These are phyloP conservation scores for Fusarium penzigii DNA, from an alignment of 2,329 filamentous ascomycete genomes.

Conservation along the genomic window DNA sequence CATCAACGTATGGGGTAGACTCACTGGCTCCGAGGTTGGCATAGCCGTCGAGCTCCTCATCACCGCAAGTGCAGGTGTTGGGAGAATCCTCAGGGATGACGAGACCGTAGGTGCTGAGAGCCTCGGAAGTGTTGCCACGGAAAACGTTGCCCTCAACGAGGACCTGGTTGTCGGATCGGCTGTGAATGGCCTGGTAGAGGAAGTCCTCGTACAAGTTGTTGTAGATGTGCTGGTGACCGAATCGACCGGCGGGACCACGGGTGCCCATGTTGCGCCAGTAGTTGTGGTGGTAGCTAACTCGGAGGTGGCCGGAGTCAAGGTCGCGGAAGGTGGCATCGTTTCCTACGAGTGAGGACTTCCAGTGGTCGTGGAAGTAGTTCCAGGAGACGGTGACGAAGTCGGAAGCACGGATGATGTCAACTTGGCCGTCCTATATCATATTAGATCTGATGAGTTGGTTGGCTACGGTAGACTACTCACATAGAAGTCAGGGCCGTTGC, in stretches of 20 bases:
- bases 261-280: conserved; percentile 48
- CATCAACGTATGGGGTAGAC: conserved; percentile 15
- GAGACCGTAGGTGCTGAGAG: conserved; percentile 54
- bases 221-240: conserved; percentile 51
- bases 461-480: conserved; percentile 10
- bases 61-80: conserved; percentile 53
- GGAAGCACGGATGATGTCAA: conserved; percentile 45
- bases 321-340: conserved; percentile 42
- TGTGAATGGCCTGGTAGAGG: conserved; percentile 50
- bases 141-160: conserved; percentile 52
- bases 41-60: conserved; percentile 55
- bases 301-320: conserved; percentile 44
- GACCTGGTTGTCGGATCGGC: conserved; percentile 49
- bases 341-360: conserved; percentile 47
- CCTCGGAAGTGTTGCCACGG: conserved; percentile 47
- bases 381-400: conserved; percentile 49
- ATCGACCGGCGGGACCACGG: conserved; percentile 48
- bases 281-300: conserved; percentile 53
- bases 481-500: conserved; percentile 40
- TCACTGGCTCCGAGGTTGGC: conserved; percentile 54
- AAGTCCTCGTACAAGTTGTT: conserved; percentile 51
- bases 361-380: conserved; percentile 53
- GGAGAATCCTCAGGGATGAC: conserved; percentile 57
- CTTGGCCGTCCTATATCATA: conserved; percentile 40
- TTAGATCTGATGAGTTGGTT: neutral